A percentile compares a stretch with the other conserved stretches of the same genome.
Evolutionary conservation across 768 basidiomycete species (phyloP).

Genomic region (Kwoniella shandongensis): DNA sequence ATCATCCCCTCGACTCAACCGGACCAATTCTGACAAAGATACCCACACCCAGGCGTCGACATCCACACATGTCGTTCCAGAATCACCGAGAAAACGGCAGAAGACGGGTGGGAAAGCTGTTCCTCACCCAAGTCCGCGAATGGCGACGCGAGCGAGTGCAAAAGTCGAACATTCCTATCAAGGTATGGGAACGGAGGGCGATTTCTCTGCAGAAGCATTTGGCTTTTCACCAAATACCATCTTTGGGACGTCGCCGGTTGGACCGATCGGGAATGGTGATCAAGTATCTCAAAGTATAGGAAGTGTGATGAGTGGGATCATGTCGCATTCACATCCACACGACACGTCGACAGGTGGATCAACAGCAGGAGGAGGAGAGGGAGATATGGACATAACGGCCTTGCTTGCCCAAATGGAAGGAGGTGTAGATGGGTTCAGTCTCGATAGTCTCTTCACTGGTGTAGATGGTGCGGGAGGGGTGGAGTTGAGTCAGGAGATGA

Average conservation of each 20-base stretch:
- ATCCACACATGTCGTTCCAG: background rate
- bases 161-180: slow-evolving; percentile 6
- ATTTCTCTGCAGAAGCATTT: slow-evolving; percentile 19
- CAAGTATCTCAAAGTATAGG: slow-evolving; percentile 1
- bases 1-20: slow-evolving; percentile 26
- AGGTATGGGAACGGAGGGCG: background rate
- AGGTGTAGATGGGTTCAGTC: slow-evolving; percentile 5
- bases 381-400: slow-evolving; percentile 32
- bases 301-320: slow-evolving; percentile 2
- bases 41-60: background rate
- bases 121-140: slow-evolving; percentile 25
- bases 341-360: too few relatives aligned
- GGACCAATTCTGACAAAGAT: slow-evolving; percentile 11
- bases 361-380: slow-evolving; percentile 3
- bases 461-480: slow-evolving; percentile 17
- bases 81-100: slow-evolving; percentile 27
- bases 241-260: slow-evolving; percentile 36
- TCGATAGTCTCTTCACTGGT: slow-evolving; percentile 22
- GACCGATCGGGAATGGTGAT: slow-evolving; percentile 6
- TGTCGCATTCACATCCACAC: background rate
- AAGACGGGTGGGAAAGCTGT: slow-evolving; percentile 12
- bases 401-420: slow-evolving; percentile 26
- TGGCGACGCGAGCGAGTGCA: slow-evolving; percentile 20
- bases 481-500: slow-evolving; percentile 31
- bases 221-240: slow-evolving; percentile 27